Conservation (phyloP, 441 rosid genomes). For the Eutrema salsugineum region DNA sequence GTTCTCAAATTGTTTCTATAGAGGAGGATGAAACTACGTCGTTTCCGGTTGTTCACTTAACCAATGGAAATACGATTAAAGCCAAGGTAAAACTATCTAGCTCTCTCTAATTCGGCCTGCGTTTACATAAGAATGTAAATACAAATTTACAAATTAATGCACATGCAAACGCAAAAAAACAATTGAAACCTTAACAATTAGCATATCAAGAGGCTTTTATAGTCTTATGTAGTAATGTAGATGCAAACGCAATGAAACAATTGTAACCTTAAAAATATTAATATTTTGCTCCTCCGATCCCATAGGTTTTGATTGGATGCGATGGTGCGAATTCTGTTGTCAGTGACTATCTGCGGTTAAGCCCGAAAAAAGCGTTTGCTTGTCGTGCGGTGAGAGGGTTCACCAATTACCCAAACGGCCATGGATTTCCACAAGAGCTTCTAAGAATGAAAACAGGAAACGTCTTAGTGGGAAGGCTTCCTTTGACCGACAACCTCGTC, state of each 20-base stretch:
- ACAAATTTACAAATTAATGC: no score
- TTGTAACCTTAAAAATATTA: background rate
- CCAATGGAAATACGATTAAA: conserved; percentile 34
- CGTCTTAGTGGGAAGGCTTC: conserved; percentile 34
- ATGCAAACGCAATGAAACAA: background rate
- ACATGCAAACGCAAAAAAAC: no score
- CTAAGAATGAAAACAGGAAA: conserved; percentile 5
- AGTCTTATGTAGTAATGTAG: no score
- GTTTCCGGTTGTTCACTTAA: conserved; percentile 36
- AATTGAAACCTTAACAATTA: no score
- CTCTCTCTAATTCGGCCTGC: background rate
- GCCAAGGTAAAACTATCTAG: conserved; percentile 38
- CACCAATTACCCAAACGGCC: conserved; percentile 41
- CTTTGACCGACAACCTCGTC: conserved; percentile 29
- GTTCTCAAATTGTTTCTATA: conserved; percentile 34
- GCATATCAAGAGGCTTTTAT: no score
- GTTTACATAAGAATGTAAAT: no score
- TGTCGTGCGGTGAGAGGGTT: conserved; percentile 40
- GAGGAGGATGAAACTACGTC: conserved; percentile 31
- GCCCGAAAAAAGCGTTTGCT: conserved; percentile 22
- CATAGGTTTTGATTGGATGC: conserved; percentile 55
- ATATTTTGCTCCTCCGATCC: background rate
- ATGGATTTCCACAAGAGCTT: conserved; percentile 37
- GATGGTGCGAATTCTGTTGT: conserved; percentile 52
- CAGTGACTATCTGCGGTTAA: conserved; percentile 37